Conservation (phyloP, 345 rosid genomes). For the Euphorbia lathyris region DNA sequence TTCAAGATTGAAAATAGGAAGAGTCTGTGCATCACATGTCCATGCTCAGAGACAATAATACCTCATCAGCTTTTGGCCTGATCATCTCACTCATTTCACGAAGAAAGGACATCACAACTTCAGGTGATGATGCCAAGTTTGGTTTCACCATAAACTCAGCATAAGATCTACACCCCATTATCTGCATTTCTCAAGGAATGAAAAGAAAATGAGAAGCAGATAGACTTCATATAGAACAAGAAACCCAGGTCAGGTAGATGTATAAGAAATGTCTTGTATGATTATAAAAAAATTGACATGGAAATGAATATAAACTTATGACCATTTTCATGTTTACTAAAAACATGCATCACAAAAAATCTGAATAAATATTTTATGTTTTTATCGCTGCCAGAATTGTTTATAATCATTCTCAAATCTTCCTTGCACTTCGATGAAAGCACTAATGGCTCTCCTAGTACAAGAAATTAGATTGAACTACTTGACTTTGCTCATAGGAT, state of each 20-base stretch:
- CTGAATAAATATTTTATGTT: too few species aligned
- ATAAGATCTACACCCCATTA: slow-evolving; percentile 67
- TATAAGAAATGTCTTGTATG: background rate
- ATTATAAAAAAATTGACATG: background rate
- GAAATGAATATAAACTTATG: background rate
- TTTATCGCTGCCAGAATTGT: too few species aligned
- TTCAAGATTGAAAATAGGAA: slow-evolving; percentile 9
- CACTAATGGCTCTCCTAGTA: background rate
- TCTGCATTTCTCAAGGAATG: slow-evolving; percentile 39
- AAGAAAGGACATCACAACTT: slow-evolving; percentile 70
- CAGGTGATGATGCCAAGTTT: slow-evolving; percentile 82
- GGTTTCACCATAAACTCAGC: slow-evolving; percentile 66
- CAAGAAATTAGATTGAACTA: background rate
- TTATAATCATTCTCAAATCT: background rate
- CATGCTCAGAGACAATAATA: slow-evolving; percentile 23
- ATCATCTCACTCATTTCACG: slow-evolving; percentile 74
- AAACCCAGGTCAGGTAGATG: background rate
- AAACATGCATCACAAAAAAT: too few species aligned
- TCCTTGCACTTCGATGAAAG: background rate
- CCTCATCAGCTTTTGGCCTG: slow-evolving; percentile 78
- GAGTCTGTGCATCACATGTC: slow-evolving; percentile 6
- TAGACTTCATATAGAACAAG: background rate
- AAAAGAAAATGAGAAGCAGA: slow-evolving; percentile 2
- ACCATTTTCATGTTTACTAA: too few species aligned
- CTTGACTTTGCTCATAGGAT: background rate